Conservation (phyloP, 2,329 filamentous ascomycete genomes). For the Sclerotinia minor region DNA sequence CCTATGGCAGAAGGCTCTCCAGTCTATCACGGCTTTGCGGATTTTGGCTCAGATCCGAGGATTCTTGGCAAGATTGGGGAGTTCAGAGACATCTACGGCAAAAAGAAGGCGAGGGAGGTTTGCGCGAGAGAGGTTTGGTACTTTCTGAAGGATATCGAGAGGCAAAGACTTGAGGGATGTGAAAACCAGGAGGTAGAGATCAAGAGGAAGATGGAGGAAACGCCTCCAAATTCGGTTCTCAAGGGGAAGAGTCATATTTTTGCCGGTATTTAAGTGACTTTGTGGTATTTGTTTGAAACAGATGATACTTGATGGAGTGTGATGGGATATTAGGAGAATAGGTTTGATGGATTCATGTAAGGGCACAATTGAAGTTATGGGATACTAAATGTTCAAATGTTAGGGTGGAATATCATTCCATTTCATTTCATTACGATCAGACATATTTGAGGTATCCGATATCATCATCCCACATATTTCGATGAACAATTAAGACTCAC, state of each 20-base stretch:
- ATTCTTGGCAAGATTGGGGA: constrained; percentile 45
- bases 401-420: neutral
- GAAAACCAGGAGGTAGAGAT: constrained; percentile 28
- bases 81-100: constrained; percentile 47
- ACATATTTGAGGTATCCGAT: neutral
- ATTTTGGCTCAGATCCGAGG: constrained; percentile 36
- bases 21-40: constrained; percentile 36
- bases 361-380: neutral
- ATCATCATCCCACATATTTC: neutral
- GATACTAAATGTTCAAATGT: neutral
- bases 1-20: constrained; percentile 22
- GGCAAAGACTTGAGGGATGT: constrained; percentile 30
- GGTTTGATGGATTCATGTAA: too few relatives aligned
- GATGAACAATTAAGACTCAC: neutral
- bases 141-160: constrained; percentile 44
- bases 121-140: constrained; percentile 47
- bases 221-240: neutral
- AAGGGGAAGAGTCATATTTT: neutral
- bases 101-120: constrained; percentile 51
- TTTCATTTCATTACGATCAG: too few relatives aligned
- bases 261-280: neutral
- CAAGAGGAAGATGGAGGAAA: constrained; percentile 13
- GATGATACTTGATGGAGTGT: neutral
- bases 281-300: neutral
- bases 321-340: neutral